These are phyloP conservation scores for Trichophyton schoenleinii DNA, from an alignment of 2,329 filamentous ascomycete species.

Conservation along the genomic window DNA sequence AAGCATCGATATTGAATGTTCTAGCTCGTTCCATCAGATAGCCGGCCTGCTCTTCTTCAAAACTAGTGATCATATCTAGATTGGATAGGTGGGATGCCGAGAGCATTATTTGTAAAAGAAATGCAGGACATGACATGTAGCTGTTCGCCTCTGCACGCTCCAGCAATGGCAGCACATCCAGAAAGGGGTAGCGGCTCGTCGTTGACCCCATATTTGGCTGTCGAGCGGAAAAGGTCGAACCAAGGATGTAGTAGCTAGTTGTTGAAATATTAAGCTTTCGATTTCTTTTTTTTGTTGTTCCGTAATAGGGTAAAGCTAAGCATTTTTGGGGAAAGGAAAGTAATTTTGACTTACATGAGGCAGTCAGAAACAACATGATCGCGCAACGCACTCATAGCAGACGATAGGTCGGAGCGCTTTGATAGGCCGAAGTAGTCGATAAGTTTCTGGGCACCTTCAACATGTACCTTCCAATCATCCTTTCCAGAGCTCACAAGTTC, in stretches of 20 bases:
- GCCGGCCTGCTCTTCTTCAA: slow-evolving; percentile 4
- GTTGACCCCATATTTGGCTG: neutral
- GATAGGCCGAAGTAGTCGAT: slow-evolving; percentile 17
- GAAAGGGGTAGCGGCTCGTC: neutral
- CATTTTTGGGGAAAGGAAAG: neutral
- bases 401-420: neutral
- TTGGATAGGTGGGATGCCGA: slow-evolving; percentile 5
- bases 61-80: neutral
- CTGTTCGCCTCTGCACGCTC: slow-evolving; percentile 8
- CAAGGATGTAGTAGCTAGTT: slow-evolving; percentile 8
- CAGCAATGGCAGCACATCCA: slow-evolving; percentile 3
- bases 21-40: neutral
- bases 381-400: slow-evolving; percentile 3
- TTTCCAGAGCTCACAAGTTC: slow-evolving; percentile 40
- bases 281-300: neutral
- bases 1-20: neutral
- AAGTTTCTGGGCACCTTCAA: slow-evolving; percentile 39
- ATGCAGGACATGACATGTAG: slow-evolving; percentile 7
- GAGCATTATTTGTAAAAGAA: slow-evolving; percentile 7
- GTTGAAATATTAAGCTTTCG: neutral
- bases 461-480: slow-evolving; percentile 41
- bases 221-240: slow-evolving; percentile 3
- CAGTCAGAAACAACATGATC: slow-evolving; percentile 18
- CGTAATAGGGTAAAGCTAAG: neutral
- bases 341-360: slow-evolving; percentile 4